Base-by-base conservation (phyloP, 2,329 filamentous ascomycete species). In the Blastomyces silverae region DNA sequence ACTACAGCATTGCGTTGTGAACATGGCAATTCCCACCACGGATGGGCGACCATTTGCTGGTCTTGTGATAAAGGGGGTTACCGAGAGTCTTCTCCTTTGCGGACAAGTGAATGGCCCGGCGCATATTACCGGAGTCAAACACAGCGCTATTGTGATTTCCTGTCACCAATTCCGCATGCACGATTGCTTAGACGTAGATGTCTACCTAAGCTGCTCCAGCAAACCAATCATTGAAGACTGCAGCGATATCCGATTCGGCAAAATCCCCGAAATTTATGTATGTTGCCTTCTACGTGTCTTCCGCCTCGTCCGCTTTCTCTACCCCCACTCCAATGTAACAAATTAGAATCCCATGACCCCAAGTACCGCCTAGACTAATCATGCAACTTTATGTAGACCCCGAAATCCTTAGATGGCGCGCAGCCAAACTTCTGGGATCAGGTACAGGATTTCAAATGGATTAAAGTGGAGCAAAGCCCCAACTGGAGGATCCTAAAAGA, bases 381-480 rank as follows among this genome's bases (percentile, higher is more conserved):
- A 8, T 2, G 31, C 37, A 34, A 50, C 22, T 17, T 28, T 48
- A 61, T 59, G 1, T 52, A 78, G 73, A 68, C 73, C 44, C 66
- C 75, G 55, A 66, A 73, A 22, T 71, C 75, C 39, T 73, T 74
- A 64, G 70, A 71, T 44, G 68, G 70, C 3, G 70, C 75, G 39
- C 67, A 74, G 7, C 70, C 73, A 63, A 93, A 96, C 74, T 85
- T 89, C 71, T 99, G 91, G 91, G 84, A 92, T 70, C 87, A 94
- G 71, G 90, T 97, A 20, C 91, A 97, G 75, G 94, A 99, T 75
- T 99, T 99, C 82, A 96, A 96, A 78, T 97, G 94, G 94, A 84
- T 97, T 68, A 95, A 92, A 76, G 82, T 85, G 20, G 91, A 90
- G 65, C 85, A 86, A 39, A 97, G 91, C 73, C 94, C 94, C 1